Evolutionary conservation across 163 green algal species (phyloP), one percentile per base, ranked within the genome.

Genomic region (Botryococcus braunii): DNA sequence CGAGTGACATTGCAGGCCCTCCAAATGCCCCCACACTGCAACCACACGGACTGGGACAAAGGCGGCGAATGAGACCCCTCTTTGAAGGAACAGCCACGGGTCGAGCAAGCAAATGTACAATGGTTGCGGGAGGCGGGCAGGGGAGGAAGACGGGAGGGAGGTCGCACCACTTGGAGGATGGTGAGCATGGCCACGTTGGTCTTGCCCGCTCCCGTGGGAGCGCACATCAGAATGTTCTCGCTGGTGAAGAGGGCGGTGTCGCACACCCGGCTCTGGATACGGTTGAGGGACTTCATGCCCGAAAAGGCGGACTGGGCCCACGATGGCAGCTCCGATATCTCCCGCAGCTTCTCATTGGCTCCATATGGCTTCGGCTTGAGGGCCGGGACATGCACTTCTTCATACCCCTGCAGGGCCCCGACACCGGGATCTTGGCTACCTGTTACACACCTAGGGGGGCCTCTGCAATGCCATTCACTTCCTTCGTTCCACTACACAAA

Each of bases 111-210:
- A n/a, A n/a, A n/a, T n/a, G n/a, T n/a, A n/a, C n/a, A n/a, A n/a
- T n/a, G n/a, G n/a, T n/a, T n/a, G n/a, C n/a, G n/a, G n/a, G n/a
- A n/a, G n/a, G n/a, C n/a, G n/a, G n/a, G n/a, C n/a, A n/a, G n/a
- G n/a, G n/a, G n/a, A n/a, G n/a, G n/a, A n/a, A n/a, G n/a, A n/a
- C n/a, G n/a, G n/a, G n/a, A n/a, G n/a, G 8, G 13, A 31, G 23
- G 38, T 11, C n/a, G 25, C 37, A 64, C 65, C 65, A 95, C 81
- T 71, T 98, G 93, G 72, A 98, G 71, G 46, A 99, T 92, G 39
- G 83, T 85, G 58, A 98, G 82, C 92, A 99, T 92, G 43, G 93
- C 92, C 5, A 97, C 89, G 70, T 99, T 99, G 68, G 93, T 99
- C 83, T 99, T 99, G 61, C 93, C 93, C 1, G 93, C 91, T 36